Evolutionary conservation across 2,329 filamentous ascomycete species (phyloP).

Genomic region (Hypoxylon sp.): DNA sequence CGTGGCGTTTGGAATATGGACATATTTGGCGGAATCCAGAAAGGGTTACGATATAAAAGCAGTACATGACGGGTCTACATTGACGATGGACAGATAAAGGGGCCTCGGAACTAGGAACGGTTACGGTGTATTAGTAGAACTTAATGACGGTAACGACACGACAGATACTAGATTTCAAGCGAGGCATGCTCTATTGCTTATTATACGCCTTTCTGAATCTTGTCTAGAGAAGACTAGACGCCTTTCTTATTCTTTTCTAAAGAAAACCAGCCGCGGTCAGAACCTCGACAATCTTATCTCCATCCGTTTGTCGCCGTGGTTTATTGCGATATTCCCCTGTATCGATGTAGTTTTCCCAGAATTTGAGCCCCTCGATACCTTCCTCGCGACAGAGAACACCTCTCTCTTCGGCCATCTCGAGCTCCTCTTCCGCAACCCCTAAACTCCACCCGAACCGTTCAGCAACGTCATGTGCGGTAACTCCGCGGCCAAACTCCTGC

Average conservation of each 20-base stretch:
- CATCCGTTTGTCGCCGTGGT: slow-evolving; percentile 53
- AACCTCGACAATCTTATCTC: slow-evolving; percentile 59
- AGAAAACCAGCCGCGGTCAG: slow-evolving; percentile 54
- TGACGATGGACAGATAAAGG: neutral
- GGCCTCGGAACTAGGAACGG: neutral
- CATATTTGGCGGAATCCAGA: slow-evolving; percentile 33
- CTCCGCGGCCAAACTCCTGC: slow-evolving; percentile 81
- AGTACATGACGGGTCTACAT: slow-evolving; percentile 24
- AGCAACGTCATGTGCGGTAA: slow-evolving; percentile 90
- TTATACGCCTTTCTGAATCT: slow-evolving; percentile 23
- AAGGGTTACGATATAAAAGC: slow-evolving; percentile 10
- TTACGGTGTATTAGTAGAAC: slow-evolving; percentile 13
- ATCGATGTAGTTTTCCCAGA: slow-evolving; percentile 86
- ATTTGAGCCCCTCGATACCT: slow-evolving; percentile 88
- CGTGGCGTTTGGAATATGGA: slow-evolving; percentile 39
- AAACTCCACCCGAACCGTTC: slow-evolving; percentile 97
- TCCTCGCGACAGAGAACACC: slow-evolving; percentile 92
- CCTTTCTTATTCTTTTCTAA: slow-evolving; percentile 30
- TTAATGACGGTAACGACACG: slow-evolving; percentile 16
- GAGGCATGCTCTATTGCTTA: neutral
- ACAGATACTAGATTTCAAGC: neutral
- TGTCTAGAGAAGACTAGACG: neutral
- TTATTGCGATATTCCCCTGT: slow-evolving; percentile 57
- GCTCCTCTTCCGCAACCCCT: slow-evolving; percentile 92
- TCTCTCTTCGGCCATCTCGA: slow-evolving; percentile 96